Evolutionary conservation across 306 rosid genomes (phyloP).

Genomic region (Morella rubra): DNA sequence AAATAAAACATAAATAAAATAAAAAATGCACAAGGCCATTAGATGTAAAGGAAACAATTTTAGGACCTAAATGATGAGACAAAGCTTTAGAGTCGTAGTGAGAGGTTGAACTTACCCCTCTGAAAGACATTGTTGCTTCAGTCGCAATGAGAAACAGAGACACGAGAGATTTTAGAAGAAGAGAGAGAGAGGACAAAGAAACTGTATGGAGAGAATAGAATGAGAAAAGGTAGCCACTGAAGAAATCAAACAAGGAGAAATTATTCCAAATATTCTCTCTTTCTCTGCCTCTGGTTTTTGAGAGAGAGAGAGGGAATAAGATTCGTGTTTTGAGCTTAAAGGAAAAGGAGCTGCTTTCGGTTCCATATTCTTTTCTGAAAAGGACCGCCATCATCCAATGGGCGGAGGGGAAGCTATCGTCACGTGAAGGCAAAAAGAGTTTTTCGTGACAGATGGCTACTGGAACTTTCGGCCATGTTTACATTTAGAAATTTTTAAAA

Average conservation of each 20-base stretch:
- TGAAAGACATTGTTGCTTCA: conserved; percentile 56
- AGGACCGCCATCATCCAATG: background rate
- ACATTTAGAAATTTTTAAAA: no score
- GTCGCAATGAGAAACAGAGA: conserved; percentile 13
- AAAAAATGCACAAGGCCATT: background rate
- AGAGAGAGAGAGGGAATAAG: background rate
- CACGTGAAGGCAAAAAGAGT: background rate
- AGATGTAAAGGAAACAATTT: conserved; percentile 5
- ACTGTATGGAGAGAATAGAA: conserved; percentile 21
- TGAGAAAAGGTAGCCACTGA: conserved; percentile 20
- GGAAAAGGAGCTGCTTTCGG: background rate
- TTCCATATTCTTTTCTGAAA: background rate
- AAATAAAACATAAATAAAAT: no score
- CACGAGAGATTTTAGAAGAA: background rate
- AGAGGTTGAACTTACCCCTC: conserved; percentile 48
- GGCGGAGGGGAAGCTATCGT: background rate
- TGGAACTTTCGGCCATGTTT: no score
- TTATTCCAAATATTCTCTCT: background rate
- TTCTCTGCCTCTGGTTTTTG: background rate
- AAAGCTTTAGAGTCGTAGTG: background rate
- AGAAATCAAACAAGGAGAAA: background rate
- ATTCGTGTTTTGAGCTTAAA: conserved; percentile 21
- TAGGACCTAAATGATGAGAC: background rate
- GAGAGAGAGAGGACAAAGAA: conserved; percentile 13
- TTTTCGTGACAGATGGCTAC: background rate